phyloP scores from a whole-genome alignment of 192 early-diverging fungal genomes.

The Umbelopsis isabellina region DNA sequence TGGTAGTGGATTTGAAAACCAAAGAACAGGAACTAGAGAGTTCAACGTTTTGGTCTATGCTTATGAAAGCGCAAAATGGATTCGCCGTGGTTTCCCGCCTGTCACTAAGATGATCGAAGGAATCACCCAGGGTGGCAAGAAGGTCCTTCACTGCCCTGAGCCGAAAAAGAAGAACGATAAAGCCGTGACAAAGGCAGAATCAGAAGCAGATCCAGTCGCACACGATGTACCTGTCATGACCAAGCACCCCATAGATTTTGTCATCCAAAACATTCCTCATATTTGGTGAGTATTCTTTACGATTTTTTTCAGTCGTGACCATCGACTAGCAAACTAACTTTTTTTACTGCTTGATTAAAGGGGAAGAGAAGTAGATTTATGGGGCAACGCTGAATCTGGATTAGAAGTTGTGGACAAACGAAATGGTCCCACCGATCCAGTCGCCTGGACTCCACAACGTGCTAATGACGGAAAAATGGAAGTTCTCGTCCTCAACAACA shows the following conservation, averaged over 20 bases:
- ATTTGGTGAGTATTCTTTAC: constrained; percentile 47
- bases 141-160: constrained; percentile 45
- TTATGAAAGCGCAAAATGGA: constrained; percentile 62
- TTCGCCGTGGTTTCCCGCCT: constrained; percentile 61
- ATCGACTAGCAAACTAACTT: neutral
- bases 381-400: constrained; percentile 56
- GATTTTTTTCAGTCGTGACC: neutral
- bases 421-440: constrained; percentile 53
- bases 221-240: constrained; percentile 51
- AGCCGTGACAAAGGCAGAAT: constrained; percentile 36
- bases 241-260: constrained; percentile 68
- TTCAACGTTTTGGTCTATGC: constrained; percentile 72
- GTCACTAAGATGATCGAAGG: constrained; percentile 64
- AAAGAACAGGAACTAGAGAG: constrained; percentile 64
- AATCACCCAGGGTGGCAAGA: constrained; percentile 54
- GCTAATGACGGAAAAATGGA: constrained; percentile 72
- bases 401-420: constrained; percentile 47
- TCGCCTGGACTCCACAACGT: constrained; percentile 65
- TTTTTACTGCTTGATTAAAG: constrained; percentile 2
- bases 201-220: constrained; percentile 35
- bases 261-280: constrained; percentile 74
- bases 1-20: constrained; percentile 70
- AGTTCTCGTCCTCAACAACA: constrained; percentile 63
- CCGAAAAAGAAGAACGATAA: constrained; percentile 43
- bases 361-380: constrained; percentile 72